Evolutionary conservation across 2,329 filamentous ascomycete species (phyloP).

Genomic region (Penicillium aurantiogriseum): DNA sequence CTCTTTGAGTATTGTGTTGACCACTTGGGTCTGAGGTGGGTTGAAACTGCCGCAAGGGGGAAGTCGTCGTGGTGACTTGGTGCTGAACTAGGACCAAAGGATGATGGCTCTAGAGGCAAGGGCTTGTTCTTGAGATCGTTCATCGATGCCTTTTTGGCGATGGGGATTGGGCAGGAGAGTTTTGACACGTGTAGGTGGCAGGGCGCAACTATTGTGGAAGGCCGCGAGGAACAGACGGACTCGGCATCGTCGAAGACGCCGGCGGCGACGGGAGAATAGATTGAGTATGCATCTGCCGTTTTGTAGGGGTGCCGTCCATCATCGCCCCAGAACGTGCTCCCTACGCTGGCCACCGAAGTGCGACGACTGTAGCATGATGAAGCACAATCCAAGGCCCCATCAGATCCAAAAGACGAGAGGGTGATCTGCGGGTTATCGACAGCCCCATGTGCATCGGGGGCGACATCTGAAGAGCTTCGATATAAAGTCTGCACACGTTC

Average conservation of each 20-base stretch:
- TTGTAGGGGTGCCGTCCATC: conserved; percentile 12
- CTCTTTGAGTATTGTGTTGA: not conserved
- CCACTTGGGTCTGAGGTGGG: not conserved
- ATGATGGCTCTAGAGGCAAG: conserved; percentile 39
- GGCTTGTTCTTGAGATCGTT: conserved; percentile 41
- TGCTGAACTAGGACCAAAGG: conserved; percentile 31
- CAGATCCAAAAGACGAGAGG: conserved; percentile 27
- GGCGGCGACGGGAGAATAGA: conserved; percentile 23
- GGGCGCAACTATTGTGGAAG: not conserved
- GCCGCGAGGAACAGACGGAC: conserved; percentile 6
- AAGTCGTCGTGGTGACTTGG: conserved; percentile 20
- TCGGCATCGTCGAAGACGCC: conserved; percentile 37
- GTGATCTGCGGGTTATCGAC: not conserved
- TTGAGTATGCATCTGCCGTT: conserved; percentile 26
- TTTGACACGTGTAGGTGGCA: not conserved
- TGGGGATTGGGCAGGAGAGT: conserved; percentile 3
- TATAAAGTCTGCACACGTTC: conserved; percentile 20
- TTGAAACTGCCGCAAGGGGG: not conserved
- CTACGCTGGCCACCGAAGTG: conserved; percentile 36
- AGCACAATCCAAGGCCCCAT: conserved; percentile 26
- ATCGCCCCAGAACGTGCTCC: conserved; percentile 23
- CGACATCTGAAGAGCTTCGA: conserved; percentile 2
- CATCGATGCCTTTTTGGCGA: conserved; percentile 21
- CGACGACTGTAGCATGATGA: conserved; percentile 40
- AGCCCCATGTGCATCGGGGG: not conserved